Percentiles rank a stretch among this genome's conserved stretches.
phyloP scores from a whole-genome alignment of 1,284 basidiomycete genomes.

The Serendipita sp. region DNA sequence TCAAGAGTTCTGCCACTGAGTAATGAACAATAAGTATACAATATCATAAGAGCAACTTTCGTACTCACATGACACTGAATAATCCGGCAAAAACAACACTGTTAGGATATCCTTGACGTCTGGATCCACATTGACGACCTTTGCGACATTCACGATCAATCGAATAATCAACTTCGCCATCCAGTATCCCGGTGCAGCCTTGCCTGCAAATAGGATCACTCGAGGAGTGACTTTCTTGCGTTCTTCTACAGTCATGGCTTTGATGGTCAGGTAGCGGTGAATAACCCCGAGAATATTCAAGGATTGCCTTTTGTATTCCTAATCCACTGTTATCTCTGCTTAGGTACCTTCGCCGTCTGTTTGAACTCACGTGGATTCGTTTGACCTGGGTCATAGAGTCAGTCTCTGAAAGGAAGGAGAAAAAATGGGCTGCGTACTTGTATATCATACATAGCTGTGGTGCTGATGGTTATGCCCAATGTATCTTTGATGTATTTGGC shows the following conservation, averaged over 20 bases:
- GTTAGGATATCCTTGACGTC: conserved; percentile 74
- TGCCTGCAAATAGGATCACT: conserved; percentile 83
- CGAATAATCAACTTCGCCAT: conserved; percentile 81
- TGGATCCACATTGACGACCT: conserved; percentile 71
- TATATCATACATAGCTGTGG: conserved; percentile 78
- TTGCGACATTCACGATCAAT: conserved; percentile 78
- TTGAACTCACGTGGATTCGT: conserved; percentile 44
- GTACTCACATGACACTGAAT: conserved; percentile 33
- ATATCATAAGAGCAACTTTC: neutral
- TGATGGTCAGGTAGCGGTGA: conserved; percentile 71
- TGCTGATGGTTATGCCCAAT: conserved; percentile 57
- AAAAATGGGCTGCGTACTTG: conserved; percentile 37
- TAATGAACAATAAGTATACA: conserved; percentile 27
- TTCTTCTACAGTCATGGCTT: conserved; percentile 61
- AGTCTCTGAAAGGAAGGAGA: neutral
- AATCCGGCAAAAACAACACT: conserved; percentile 78
- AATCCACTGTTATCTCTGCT: conserved; percentile 1
- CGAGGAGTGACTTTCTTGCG: conserved; percentile 68
- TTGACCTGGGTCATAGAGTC: conserved; percentile 18
- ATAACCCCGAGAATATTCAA: conserved; percentile 78
- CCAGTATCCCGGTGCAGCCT: conserved; percentile 72
- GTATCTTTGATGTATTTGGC: conserved; percentile 64
- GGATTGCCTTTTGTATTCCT: conserved; percentile 50
- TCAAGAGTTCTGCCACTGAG: conserved; percentile 73
- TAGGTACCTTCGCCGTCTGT: neutral